Evolutionary conservation across 2,329 filamentous ascomycete species (phyloP).

Genomic region (Penicillium freii): DNA sequence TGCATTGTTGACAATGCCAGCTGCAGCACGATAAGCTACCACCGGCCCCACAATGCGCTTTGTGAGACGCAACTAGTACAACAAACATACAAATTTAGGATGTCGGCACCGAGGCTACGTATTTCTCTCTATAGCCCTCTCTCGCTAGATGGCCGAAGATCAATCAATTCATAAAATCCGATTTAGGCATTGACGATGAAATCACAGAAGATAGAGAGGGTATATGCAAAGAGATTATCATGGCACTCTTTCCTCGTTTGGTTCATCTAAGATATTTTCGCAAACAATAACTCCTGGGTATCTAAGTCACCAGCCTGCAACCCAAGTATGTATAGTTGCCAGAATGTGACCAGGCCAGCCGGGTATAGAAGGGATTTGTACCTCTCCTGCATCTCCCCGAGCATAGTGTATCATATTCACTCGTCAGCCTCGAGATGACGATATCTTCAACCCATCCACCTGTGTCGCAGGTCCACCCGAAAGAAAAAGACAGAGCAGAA

Average conservation of each 20-base stretch:
- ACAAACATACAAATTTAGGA: not conserved
- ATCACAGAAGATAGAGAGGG: not conserved
- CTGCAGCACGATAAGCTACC: not conserved
- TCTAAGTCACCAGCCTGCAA: constrained; percentile 11
- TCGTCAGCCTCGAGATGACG: not conserved
- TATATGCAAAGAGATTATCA: not conserved
- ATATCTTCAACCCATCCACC: not conserved
- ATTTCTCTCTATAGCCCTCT: not conserved
- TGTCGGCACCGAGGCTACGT: not conserved
- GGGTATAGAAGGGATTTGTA: not conserved
- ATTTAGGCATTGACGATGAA: not conserved
- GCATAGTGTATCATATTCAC: not conserved
- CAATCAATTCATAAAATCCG: not conserved
- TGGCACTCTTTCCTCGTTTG: not conserved
- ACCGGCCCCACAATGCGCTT: not conserved
- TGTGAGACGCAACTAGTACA: not conserved
- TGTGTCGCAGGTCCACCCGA: not conserved
- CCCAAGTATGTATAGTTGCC: constrained; percentile 3
- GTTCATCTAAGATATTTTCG: not conserved
- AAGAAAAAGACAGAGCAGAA: not conserved
- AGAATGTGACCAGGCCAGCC: constrained; percentile 3
- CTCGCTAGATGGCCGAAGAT: not conserved
- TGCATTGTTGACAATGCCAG: not conserved
- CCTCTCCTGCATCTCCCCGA: not conserved
- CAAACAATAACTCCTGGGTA: constrained; percentile 20